These are phyloP conservation scores for Saturnispora diversa DNA, from an alignment of 805 yeast genomes.

Conservation along the genomic window DNA sequence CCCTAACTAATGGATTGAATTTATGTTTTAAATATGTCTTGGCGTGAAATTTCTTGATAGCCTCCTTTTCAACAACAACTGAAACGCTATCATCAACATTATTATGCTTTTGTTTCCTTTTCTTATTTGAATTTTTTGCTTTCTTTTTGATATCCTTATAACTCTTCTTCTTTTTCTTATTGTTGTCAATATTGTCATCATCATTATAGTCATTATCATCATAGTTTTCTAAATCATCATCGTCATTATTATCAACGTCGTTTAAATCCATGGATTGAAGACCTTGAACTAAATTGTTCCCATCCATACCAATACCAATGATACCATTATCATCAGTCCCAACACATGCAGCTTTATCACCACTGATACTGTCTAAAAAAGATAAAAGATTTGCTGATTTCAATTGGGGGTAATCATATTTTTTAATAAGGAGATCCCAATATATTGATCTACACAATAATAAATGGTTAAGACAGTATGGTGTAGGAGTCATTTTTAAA, in stretches of 20 bases:
- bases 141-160: slow-evolving; percentile 9
- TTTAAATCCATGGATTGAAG: not conserved
- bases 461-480: slow-evolving; percentile 42
- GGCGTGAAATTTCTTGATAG: slow-evolving; percentile 10
- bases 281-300: not conserved
- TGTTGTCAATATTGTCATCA: not conserved
- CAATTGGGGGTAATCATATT: slow-evolving; percentile 59
- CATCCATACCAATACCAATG: slow-evolving; percentile 11
- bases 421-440: slow-evolving; percentile 46
- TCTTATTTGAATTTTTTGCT: not conserved
- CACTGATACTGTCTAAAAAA: slow-evolving; percentile 50
- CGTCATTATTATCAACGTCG: not conserved
- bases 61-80: not conserved
- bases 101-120: not conserved
- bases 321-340: slow-evolving; percentile 8
- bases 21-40: slow-evolving; percentile 15
- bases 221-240: not conserved
- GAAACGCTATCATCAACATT: not conserved
- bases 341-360: slow-evolving; percentile 16
- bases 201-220: not conserved
- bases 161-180: slow-evolving; percentile 3
- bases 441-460: slow-evolving; percentile 59
- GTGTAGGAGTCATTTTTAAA: slow-evolving; percentile 26
- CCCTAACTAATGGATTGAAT: slow-evolving; percentile 52
- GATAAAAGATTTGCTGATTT: slow-evolving; percentile 57